Evolutionary conservation across 768 basidiomycete species (phyloP).

Genomic region (Psilocybe tampanensis): DNA sequence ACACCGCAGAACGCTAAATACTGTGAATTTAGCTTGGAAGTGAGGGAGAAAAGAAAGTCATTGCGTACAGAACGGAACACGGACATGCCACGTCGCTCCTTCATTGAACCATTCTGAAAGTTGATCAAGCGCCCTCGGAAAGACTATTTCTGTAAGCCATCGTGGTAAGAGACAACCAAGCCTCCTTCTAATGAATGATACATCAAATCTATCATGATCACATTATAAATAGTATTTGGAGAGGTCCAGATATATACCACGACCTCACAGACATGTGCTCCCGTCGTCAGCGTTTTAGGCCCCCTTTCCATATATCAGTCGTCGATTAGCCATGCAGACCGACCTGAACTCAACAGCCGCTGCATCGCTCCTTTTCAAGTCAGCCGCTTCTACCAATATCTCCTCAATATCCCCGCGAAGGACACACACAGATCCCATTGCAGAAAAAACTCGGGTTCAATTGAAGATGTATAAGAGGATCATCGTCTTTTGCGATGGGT

Average conservation of each 20-base stretch:
- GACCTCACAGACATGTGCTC: not conserved
- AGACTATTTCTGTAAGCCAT: not conserved
- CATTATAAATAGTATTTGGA: not conserved
- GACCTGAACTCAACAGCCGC: not conserved
- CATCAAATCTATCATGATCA: not conserved
- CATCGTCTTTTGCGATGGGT: slow-evolving; percentile 80
- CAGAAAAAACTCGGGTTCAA: slow-evolving; percentile 15
- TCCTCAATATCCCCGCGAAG: slow-evolving; percentile 34
- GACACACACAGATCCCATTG: slow-evolving; percentile 33
- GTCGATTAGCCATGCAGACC: not conserved
- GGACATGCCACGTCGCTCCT: not conserved
- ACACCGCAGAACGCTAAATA: too few species aligned
- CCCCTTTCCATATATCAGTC: not conserved
- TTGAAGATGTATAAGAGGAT: slow-evolving; percentile 52
- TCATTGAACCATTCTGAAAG: not conserved
- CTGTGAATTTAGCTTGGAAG: too few species aligned
- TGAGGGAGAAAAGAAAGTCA: too few species aligned
- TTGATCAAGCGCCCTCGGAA: not conserved
- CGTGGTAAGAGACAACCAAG: not conserved
- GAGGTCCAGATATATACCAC: not conserved
- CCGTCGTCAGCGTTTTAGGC: not conserved
- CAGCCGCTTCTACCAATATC: slow-evolving; percentile 11
- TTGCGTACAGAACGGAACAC: too few species aligned
- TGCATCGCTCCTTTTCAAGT: slow-evolving; percentile 14
- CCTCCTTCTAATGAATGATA: not conserved